Evolutionary conservation across 2,329 filamentous ascomycete species (phyloP), one percentile per base, ranked within the genome.

Genomic region (Peltaster fructicola): DNA sequence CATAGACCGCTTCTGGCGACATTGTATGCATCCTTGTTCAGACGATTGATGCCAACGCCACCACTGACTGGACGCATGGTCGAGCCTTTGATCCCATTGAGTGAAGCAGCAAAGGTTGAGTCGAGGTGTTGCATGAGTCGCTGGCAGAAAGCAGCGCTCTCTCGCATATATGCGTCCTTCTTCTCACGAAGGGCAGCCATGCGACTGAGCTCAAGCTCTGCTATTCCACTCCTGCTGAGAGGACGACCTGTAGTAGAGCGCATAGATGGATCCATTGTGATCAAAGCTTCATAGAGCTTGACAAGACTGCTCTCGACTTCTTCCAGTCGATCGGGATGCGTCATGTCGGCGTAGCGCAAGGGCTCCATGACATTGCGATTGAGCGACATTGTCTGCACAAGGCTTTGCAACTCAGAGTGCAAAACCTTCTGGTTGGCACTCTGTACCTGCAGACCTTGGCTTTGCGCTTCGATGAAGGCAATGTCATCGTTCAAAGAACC

Each of bases 131-230:
- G 73, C 34, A 77, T 72, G 8, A 93, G 59, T 22, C 84, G 68
- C 32, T 73, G 68, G 41, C 92, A 65, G 46, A 95, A 93, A 26
- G 67, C 54, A 12, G 63, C 57, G 37, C 74, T 81, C 46, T 91
- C 79, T 8, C 70, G 62, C 29, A 73, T 61, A 43, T 93, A 98
- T 45, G 80, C 74, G 34, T 90, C 77, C 49, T 82, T 88, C 64
- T 92, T 93, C 50, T 95, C 82, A 39, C 82, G 79, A 14, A 98
- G 69, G 19, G 91, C 84, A 27, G 79, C 73, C 85, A 98, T 95
- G 38, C 80, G 75, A 16, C 79, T 63, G 24, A 73, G 54, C 32
- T 71, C 80, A 33, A 75, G 81, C 7, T 31, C 33, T 25, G 66
- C 73, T 39, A 77, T 72, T 8, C 76, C 67, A 26, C 59, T 48